Evolutionary conservation across 352 stramenopile genomes (phyloP).

Genomic region (Globisporangium barbulae): DNA sequence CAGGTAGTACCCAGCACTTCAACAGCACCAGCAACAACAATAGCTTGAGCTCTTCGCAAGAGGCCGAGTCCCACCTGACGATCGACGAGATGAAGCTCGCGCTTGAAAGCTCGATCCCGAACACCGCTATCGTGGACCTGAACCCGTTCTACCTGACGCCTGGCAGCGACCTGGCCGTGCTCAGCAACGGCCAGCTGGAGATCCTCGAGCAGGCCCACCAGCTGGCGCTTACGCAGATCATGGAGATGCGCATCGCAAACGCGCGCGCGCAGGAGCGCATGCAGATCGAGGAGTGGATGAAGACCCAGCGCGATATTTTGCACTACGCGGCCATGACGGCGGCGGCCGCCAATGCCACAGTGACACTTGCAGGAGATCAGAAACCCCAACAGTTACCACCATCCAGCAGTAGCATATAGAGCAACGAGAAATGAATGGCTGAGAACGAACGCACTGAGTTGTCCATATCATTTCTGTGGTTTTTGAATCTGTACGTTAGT

Average conservation of each 20-base stretch:
- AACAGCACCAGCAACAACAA: background rate
- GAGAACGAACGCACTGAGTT: background rate
- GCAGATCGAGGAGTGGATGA: constrained; percentile 70
- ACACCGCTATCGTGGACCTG: constrained; percentile 39
- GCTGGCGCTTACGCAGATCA: constrained; percentile 50
- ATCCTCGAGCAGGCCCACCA: constrained; percentile 66
- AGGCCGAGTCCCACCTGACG: constrained; percentile 17
- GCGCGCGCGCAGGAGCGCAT: constrained; percentile 58
- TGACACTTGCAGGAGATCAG: background rate
- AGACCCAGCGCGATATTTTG: constrained; percentile 61
- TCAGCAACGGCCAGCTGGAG: constrained; percentile 79
- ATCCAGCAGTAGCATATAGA: constrained; percentile 1
- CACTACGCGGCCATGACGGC: constrained; percentile 31
- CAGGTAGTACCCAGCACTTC: constrained; percentile 16
- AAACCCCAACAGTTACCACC: background rate
- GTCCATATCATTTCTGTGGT: background rate
- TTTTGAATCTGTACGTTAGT: background rate
- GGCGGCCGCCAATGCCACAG: background rate
- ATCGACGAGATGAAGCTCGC: constrained; percentile 47
- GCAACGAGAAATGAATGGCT: background rate
- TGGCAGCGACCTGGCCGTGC: constrained; percentile 34
- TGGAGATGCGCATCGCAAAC: constrained; percentile 54
- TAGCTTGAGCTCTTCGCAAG: background rate
- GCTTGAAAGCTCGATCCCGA: constrained; percentile 35
- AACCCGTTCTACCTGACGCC: constrained; percentile 47